Evolutionary conservation across 2,329 filamentous ascomycete genomes (phyloP).

Genomic region (Ceratocystis harringtonii): DNA sequence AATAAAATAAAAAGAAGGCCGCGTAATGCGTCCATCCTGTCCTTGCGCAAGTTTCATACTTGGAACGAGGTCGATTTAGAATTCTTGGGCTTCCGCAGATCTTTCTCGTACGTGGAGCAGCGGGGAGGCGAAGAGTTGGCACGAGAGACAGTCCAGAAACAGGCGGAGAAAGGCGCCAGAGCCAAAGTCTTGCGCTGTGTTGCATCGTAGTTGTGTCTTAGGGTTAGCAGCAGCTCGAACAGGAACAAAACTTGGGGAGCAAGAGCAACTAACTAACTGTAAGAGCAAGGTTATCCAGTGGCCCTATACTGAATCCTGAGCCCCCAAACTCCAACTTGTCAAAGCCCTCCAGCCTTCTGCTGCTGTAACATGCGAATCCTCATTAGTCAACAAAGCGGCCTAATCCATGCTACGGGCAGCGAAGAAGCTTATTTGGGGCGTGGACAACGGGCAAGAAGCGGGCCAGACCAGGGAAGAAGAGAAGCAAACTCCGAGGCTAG

Average conservation of each 20-base stretch:
- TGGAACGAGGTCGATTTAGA: neutral
- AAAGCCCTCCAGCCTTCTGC: neutral
- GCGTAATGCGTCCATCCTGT: neutral
- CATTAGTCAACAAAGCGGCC: neutral
- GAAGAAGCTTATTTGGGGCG: neutral
- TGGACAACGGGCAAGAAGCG: neutral
- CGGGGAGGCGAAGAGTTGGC: neutral
- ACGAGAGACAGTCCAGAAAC: neutral
- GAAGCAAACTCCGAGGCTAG: no score
- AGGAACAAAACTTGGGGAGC: no score
- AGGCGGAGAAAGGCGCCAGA: neutral
- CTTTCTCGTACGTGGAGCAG: neutral
- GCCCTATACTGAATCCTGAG: no score
- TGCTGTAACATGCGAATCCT: neutral
- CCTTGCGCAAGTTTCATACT: neutral
- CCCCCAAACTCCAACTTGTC: neutral
- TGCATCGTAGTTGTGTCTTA: no score
- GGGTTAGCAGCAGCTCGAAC: no score
- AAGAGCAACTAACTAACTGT: no score
- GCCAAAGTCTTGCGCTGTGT: no score
- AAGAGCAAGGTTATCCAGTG: no score
- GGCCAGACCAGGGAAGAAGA: neutral
- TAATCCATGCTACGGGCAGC: neutral
- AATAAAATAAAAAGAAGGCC: neutral
- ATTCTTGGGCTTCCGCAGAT: neutral